A percentile compares a stretch with the other conserved stretches of the same genome.
Evolutionary conservation across 2,329 filamentous ascomycete species (phyloP).

Genomic region (Neonectria ditissima): DNA sequence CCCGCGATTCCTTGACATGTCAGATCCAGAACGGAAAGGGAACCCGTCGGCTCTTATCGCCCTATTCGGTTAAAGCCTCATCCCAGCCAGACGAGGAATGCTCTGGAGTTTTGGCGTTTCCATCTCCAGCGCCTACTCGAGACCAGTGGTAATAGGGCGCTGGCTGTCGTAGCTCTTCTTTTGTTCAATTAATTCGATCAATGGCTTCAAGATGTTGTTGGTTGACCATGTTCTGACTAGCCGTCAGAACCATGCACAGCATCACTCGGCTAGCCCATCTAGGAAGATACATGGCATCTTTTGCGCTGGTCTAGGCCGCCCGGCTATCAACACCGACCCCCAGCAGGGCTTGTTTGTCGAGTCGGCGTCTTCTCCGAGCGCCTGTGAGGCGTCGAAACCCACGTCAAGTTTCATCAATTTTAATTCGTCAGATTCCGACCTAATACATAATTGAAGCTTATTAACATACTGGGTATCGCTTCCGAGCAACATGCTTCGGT

Average conservation of each 20-base stretch:
- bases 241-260: background rate
- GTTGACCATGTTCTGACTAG: constrained; percentile 1
- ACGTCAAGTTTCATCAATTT: background rate
- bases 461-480: background rate
- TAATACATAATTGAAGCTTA: too few species aligned
- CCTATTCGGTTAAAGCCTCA: background rate
- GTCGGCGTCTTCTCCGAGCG: background rate
- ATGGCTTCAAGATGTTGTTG: background rate
- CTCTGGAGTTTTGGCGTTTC: background rate
- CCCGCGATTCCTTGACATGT: background rate
- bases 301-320: background rate
- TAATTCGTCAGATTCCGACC: background rate
- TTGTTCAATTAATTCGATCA: background rate
- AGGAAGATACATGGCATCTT: background rate
- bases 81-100: background rate
- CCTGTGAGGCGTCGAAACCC: background rate
- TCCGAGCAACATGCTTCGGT: too few species aligned
- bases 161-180: background rate
- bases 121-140: background rate
- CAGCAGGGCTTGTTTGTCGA: background rate
- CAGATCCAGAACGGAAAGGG: background rate
- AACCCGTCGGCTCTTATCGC: background rate
- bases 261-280: background rate
- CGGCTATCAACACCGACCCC: background rate
- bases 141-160: background rate